Conservation (phyloP, 192 early-diverging fungal species). For the Coemansia sp. region DNA sequence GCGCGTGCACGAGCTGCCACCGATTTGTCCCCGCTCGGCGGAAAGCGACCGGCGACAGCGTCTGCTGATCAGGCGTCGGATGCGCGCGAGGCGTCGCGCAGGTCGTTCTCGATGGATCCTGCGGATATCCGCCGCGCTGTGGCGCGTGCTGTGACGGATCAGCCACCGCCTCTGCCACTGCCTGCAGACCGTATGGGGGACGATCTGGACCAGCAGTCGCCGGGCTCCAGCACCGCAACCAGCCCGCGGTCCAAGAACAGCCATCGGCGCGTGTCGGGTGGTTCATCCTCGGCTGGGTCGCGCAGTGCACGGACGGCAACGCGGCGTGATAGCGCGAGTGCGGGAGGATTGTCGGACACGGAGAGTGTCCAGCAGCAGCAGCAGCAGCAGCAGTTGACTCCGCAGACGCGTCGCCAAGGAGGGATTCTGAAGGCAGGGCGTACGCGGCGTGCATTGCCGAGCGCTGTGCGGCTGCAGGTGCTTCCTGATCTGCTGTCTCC, state of each 20-base stretch:
- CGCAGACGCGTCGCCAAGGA: slow-evolving; percentile 33
- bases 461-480: background rate
- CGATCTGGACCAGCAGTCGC: no score
- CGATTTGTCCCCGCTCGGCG: no score
- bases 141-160: background rate
- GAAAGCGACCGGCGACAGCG: background rate
- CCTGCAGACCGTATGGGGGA: no score
- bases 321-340: background rate
- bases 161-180: no score
- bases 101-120: slow-evolving; percentile 30
- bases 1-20: slow-evolving; percentile 3
- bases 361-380: background rate
- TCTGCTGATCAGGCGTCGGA: no score
- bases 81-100: slow-evolving; percentile 7
- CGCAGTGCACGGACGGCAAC: background rate
- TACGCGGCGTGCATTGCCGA: slow-evolving; percentile 18
- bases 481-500: background rate
- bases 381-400: slow-evolving; percentile 29
- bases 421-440: slow-evolving; percentile 49
- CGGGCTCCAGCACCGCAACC: no score
- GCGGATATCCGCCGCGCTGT: slow-evolving; percentile 16
- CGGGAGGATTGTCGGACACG: background rate
- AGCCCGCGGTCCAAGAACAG: background rate
- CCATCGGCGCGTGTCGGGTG: background rate
- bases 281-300: background rate